Percentiles rank a stretch among this genome's conserved stretches.
Conservation (phyloP, 2,329 filamentous ascomycete genomes). For the Didymella pinodella region DNA sequence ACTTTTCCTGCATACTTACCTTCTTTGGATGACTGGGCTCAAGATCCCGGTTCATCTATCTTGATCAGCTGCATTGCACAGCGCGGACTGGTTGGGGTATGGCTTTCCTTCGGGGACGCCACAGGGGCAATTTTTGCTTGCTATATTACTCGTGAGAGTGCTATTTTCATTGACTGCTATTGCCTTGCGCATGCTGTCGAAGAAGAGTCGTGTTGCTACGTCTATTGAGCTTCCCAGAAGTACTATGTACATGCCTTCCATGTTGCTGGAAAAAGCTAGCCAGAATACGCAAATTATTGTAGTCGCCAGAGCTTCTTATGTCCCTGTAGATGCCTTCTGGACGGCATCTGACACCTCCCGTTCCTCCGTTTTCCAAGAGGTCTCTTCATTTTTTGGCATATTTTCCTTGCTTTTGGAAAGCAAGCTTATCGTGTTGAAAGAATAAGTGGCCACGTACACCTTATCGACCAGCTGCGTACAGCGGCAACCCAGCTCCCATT, state of each 20-base stretch:
- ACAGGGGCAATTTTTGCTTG: slow-evolving; percentile 43
- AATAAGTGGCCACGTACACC: neutral
- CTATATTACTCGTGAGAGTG: slow-evolving; percentile 12
- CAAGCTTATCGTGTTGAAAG: neutral
- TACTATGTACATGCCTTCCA: neutral
- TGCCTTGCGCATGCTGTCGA: slow-evolving; percentile 46
- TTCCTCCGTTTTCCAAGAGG: too few relatives aligned
- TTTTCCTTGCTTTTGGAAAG: too few relatives aligned
- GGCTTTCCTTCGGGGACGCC: slow-evolving; percentile 47
- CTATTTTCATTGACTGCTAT: slow-evolving; percentile 48
- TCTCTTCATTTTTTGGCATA: too few relatives aligned
- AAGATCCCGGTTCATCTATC: slow-evolving; percentile 38
- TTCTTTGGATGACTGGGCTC: slow-evolving; percentile 45
- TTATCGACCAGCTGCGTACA: neutral
- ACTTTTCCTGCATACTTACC: slow-evolving; percentile 16
- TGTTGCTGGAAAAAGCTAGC: too few relatives aligned
- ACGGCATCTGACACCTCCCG: too few relatives aligned
- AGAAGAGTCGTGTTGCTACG: slow-evolving; percentile 38
- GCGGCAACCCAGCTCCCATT: neutral
- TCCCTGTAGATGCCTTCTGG: too few relatives aligned
- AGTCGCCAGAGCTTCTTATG: too few relatives aligned
- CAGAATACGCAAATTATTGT: too few relatives aligned
- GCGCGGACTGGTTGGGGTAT: slow-evolving; percentile 42
- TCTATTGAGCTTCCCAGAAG: neutral
- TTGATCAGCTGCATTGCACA: slow-evolving; percentile 50